These are phyloP conservation scores for Linum lewisii DNA, from an alignment of 345 rosid species.

Conservation along the genomic window DNA sequence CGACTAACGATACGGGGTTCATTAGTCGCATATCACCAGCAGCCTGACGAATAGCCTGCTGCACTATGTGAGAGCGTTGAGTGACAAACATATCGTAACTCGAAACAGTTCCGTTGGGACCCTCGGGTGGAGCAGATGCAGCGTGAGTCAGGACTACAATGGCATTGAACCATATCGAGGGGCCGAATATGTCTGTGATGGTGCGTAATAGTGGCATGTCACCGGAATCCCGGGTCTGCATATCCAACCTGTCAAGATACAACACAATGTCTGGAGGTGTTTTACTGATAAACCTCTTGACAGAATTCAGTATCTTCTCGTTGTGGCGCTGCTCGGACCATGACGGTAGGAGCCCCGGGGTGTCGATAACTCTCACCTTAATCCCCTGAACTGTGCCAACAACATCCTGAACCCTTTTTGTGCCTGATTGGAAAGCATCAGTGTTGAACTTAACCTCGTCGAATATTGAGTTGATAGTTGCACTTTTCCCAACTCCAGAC, in stretches of 20 bases:
- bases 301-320: constrained; percentile 79
- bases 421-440: constrained; percentile 84
- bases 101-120: constrained; percentile 86
- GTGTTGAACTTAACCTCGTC: constrained; percentile 84
- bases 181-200: constrained; percentile 83
- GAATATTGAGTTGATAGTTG: constrained; percentile 92
- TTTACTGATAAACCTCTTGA: constrained; percentile 72
- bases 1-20: constrained; percentile 97
- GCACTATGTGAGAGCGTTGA: constrained; percentile 89
- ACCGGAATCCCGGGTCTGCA: constrained; percentile 90
- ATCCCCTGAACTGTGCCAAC: constrained; percentile 95
- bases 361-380: constrained; percentile 93
- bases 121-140: constrained; percentile 98
- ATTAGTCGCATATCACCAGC: constrained; percentile 99
- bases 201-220: constrained; percentile 96
- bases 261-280: constrained; percentile 91
- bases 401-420: constrained; percentile 91
- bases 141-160: constrained; percentile 98
- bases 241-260: constrained; percentile 93
- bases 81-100: constrained; percentile 98
- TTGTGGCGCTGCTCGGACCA: constrained; percentile 90
- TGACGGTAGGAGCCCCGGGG: constrained; percentile 93
- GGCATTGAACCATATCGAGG: constrained; percentile 97
- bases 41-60: constrained; percentile 96
- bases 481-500: constrained; percentile 98